Evolutionary conservation across 2,329 filamentous ascomycete species (phyloP).

Genomic region (Colletotrichum tabaci): DNA sequence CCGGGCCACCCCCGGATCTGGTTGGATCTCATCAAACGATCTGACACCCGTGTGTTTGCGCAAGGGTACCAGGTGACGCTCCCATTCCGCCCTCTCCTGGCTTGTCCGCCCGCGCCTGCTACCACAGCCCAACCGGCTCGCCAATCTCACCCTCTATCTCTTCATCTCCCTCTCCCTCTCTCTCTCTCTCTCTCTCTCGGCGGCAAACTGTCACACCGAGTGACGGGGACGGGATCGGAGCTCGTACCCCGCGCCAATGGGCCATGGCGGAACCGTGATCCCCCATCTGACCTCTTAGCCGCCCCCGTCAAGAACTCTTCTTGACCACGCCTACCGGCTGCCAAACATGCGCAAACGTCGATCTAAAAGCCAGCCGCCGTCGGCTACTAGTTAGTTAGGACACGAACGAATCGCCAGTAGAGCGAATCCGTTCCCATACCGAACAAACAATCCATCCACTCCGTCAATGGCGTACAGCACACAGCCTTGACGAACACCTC

Average conservation of each 20-base stretch:
- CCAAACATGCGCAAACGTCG: constrained; percentile 26
- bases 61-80: constrained; percentile 20
- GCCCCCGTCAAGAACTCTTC: too few relatives aligned
- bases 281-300: constrained; percentile 1
- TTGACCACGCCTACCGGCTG: constrained; percentile 20
- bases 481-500: too few relatives aligned
- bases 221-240: constrained; percentile 17
- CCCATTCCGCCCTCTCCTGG: constrained; percentile 13
- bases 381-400: neutral
- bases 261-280: neutral
- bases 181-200: too few relatives aligned
- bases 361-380: constrained; percentile 6
- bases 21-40: constrained; percentile 43
- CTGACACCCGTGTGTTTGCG: constrained; percentile 39
- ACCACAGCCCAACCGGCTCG: constrained; percentile 32
- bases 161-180: too few relatives aligned
- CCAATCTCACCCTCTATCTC: constrained; percentile 23
- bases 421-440: too few relatives aligned
- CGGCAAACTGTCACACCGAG: constrained; percentile 32
- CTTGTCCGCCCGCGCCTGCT: neutral
- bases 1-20: constrained; percentile 30
- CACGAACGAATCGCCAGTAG: constrained; percentile 1
- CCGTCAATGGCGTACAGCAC: too few relatives aligned
- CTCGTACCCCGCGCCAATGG: constrained; percentile 37
- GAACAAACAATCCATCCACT: too few relatives aligned